Evolutionary conservation across 495 filamentous ascomycete species (phyloP), one percentile per base, ranked within the genome.

Genomic region (Penicillium bovifimosum): DNA sequence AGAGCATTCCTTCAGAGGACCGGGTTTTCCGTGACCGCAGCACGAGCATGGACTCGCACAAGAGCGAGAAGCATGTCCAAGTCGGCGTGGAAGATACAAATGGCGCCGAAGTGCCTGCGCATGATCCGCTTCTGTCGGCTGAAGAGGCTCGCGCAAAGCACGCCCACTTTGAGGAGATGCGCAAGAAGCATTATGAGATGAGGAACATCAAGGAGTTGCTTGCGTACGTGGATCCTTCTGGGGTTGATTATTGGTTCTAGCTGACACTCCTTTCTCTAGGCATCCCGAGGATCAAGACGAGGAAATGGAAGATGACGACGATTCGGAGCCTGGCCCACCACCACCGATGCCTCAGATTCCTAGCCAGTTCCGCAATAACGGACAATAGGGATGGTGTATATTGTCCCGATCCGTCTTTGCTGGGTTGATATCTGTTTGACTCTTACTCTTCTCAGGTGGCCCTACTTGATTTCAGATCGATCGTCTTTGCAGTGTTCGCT

Each of bases 171-270:
- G 91, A 96, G 73, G 77, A 87, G 72, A 79, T 89, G 76, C 79
- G 93, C 67, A 96, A 90, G 81, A 89, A 82, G 72, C 93, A 98
- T 68, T 98, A 98, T 67, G 95, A 97, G 77, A 97, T 98, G 95
- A 90, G 82, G 77, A 86, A 93, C 63, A 90, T 97, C 18, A 95
- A 91, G 56, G 80, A 85, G 60, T 70, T 97, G 49, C 79, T 98
- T 54, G 93, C 90, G 86, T 87, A 68, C 51, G 80, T 75, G 45
- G 7, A 8, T 17, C 5, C 13, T 17, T 18, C 20, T 40, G n/a
- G 9, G 11, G 35, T 17, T 35, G 3, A 20, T 41, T 20, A 38
- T 41, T 28, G 45, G 41, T 43, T 28, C 52, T 26, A 41, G 24
- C 50, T 61, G 43, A 55, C 54, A 52, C 13, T 60, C 45, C 16